Conservation (phyloP, 805 yeast species). For the Candida ipomoeae region DNA sequence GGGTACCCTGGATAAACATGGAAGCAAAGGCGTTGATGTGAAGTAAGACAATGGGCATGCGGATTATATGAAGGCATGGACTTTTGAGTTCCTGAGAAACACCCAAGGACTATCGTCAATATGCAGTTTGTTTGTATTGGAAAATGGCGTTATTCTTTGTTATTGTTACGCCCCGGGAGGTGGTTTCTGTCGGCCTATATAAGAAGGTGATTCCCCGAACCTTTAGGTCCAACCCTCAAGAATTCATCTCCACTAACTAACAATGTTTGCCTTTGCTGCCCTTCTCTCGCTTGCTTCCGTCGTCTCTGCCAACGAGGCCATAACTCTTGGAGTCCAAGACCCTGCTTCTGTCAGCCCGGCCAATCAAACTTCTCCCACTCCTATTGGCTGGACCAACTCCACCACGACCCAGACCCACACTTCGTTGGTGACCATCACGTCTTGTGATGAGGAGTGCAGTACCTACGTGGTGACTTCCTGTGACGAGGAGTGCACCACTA, state of each 20-base stretch:
- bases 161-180: too few relatives aligned
- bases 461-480: constrained; percentile 4
- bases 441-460: constrained; percentile 19
- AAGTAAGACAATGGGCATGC: too few relatives aligned
- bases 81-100: too few relatives aligned
- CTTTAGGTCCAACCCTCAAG: background rate
- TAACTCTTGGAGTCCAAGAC: constrained; percentile 14
- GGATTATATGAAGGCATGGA: too few relatives aligned
- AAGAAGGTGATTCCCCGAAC: background rate
- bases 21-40: too few relatives aligned
- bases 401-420: constrained; percentile 16
- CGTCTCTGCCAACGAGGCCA: constrained; percentile 27
- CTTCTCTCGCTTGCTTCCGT: constrained; percentile 22
- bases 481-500: constrained; percentile 13
- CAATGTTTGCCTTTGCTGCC: constrained; percentile 12
- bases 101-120: too few relatives aligned
- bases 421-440: constrained; percentile 24
- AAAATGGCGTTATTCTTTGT: too few relatives aligned
- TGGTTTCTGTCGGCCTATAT: background rate
- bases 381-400: constrained; percentile 9
- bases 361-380: background rate
- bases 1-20: too few relatives aligned
- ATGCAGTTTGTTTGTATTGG: too few relatives aligned
- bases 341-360: background rate
- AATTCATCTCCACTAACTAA: too few relatives aligned